A percentile compares a stretch with the other conserved stretches of the same genome.
Evolutionary conservation across 495 filamentous ascomycete species (phyloP).

Genomic region (Darksidea phi): DNA sequence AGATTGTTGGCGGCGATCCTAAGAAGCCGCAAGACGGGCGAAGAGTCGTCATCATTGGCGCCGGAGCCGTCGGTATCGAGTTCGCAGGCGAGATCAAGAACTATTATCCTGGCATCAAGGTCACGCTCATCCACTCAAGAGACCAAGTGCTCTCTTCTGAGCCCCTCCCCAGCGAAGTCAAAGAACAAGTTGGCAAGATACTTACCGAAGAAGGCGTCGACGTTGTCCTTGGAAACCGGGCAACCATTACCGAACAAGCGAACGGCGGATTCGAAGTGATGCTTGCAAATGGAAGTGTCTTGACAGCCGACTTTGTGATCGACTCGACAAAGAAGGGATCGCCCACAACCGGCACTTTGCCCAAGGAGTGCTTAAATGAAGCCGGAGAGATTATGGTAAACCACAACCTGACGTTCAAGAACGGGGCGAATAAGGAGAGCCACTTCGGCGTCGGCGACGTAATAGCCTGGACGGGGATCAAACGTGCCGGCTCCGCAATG

Average conservation of each 20-base stretch:
- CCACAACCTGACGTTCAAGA: conserved; percentile 49
- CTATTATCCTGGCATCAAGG: conserved; percentile 54
- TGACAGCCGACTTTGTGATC: conserved; percentile 57
- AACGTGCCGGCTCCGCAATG: conserved; percentile 68
- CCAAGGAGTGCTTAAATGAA: conserved; percentile 48
- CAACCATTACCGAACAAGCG: conserved; percentile 43
- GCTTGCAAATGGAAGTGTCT: conserved; percentile 54
- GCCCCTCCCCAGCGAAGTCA: conserved; percentile 64
- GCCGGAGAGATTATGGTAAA: conserved; percentile 59
- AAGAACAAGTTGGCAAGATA: conserved; percentile 52
- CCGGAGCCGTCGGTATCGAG: conserved; percentile 69
- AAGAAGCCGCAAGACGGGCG: conserved; percentile 45
- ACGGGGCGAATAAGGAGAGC: conserved; percentile 47
- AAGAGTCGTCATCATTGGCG: conserved; percentile 58
- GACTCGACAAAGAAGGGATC: conserved; percentile 58
- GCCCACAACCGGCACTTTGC: conserved; percentile 58
- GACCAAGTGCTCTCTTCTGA: conserved; percentile 63
- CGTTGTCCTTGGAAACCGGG: conserved; percentile 52
- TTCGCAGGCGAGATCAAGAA: conserved; percentile 67
- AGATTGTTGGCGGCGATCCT: conserved; percentile 36
- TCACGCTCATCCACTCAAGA: conserved; percentile 68
- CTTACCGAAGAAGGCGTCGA: conserved; percentile 57
- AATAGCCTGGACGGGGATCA: conserved; percentile 65
- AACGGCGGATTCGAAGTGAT: conserved; percentile 47
- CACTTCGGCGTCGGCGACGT: conserved; percentile 62